Percentiles rank a stretch among this genome's conserved stretches.
These are phyloP conservation scores for Myochromella boudieri DNA, from an alignment of 768 basidiomycete species.

Conservation along the genomic window DNA sequence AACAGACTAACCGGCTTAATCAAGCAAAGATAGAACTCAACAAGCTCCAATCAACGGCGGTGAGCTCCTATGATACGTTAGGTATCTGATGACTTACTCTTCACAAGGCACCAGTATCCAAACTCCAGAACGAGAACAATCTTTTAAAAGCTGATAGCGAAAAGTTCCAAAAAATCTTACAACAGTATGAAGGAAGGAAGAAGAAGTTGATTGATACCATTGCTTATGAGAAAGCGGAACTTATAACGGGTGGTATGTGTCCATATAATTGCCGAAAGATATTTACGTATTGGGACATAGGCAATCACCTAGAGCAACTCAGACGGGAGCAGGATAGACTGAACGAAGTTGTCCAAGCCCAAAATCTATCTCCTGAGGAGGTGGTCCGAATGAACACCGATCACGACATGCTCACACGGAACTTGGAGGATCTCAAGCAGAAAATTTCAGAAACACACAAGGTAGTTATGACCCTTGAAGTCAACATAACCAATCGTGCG, in stretches of 20 bases:
- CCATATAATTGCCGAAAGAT: not conserved
- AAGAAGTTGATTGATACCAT: conserved; percentile 68
- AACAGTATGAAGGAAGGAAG: conserved; percentile 67
- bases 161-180: conserved; percentile 76
- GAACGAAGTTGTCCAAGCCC: conserved; percentile 68
- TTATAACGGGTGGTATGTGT: conserved; percentile 51
- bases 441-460: conserved; percentile 77
- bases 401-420: conserved; percentile 73
- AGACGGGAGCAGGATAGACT: conserved; percentile 65
- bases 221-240: conserved; percentile 64
- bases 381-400: conserved; percentile 90
- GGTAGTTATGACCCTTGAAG: conserved; percentile 76
- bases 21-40: conserved; percentile 52
- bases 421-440: conserved; percentile 72
- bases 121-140: conserved; percentile 61
- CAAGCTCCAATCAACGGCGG: conserved; percentile 62
- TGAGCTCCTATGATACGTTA: conserved; percentile 24
- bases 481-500: conserved; percentile 76
- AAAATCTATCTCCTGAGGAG: conserved; percentile 91
- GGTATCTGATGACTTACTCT: conserved; percentile 4
- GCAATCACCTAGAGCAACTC: conserved; percentile 63
- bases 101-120: conserved; percentile 57
- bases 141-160: conserved; percentile 71
- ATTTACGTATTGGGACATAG: not conserved
- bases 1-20: conserved; percentile 46